Conservation (phyloP, 2,329 filamentous ascomycete genomes). For the Alternaria atra region DNA sequence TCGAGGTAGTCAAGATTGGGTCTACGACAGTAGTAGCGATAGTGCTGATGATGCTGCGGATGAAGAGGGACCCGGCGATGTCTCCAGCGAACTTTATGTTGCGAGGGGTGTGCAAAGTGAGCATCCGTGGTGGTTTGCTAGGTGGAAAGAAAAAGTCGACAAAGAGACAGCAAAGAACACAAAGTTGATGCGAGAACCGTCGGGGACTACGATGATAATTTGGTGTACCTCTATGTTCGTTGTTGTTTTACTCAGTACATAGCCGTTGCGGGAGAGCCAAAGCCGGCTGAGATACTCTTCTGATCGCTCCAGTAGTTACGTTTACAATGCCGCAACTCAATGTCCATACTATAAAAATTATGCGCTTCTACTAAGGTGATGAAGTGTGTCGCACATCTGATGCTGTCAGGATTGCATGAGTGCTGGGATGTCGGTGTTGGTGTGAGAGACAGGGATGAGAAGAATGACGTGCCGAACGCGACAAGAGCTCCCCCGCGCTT, state of each 20-base stretch:
- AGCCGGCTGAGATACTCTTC: too few species aligned
- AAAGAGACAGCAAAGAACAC: neutral
- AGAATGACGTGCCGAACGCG: slow-evolving; percentile 4
- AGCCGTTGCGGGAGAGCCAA: too few species aligned
- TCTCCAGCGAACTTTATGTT: neutral
- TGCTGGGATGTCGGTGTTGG: neutral
- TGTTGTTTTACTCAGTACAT: neutral
- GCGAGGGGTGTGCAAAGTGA: neutral
- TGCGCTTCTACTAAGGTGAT: too few species aligned
- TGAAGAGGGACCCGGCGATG: too few species aligned
- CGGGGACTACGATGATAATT: neutral
- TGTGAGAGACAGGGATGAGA: neutral
- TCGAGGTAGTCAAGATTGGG: neutral
- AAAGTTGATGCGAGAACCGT: neutral
- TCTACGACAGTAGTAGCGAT: neutral
- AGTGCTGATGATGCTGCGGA: neutral
- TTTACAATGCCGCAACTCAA: too few species aligned
- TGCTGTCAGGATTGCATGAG: neutral
- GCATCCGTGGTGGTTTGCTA: neutral
- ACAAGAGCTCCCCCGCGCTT: slow-evolving; percentile 1
- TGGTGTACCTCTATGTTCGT: neutral
- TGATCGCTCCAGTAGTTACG: too few species aligned
- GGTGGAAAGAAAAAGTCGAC: neutral
- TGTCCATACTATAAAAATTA: too few species aligned
- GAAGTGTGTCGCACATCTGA: neutral